Conservation (phyloP, 306 rosid species). For the Rosa multiflora region DNA sequence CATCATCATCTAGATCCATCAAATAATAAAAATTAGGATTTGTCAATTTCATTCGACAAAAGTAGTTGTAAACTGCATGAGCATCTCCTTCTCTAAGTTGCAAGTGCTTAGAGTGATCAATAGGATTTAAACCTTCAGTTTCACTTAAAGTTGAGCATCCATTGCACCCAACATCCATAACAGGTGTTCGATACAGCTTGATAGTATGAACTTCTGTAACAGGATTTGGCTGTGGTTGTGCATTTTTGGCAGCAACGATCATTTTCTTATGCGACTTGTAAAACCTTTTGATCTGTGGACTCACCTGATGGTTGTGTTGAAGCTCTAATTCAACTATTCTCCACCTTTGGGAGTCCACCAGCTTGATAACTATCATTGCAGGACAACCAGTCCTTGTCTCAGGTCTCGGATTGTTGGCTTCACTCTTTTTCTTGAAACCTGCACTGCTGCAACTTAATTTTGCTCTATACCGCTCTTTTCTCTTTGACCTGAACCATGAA, state of each 20-base stretch:
- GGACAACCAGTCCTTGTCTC: conserved; percentile 89
- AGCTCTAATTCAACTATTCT: conserved; percentile 74
- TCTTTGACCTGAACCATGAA: conserved; percentile 78
- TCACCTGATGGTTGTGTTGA: conserved; percentile 72
- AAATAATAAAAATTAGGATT: conserved; percentile 68
- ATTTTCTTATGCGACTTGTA: conserved; percentile 79
- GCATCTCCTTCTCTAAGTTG: conserved; percentile 78
- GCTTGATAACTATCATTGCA: conserved; percentile 71
- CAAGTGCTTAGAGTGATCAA: conserved; percentile 55
- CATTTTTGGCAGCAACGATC: conserved; percentile 58
- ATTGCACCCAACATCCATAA: conserved; percentile 39
- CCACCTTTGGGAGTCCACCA: conserved; percentile 71
- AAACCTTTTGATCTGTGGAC: conserved; percentile 66
- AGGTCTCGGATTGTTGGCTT: conserved; percentile 71
- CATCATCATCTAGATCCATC: conserved; percentile 65
- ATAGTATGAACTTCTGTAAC: conserved; percentile 69
- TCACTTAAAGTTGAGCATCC: conserved; percentile 44
- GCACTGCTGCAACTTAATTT: conserved; percentile 81
- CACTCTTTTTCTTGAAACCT: conserved; percentile 81
- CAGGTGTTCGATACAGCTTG: conserved; percentile 59
- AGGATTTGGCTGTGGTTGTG: conserved; percentile 55
- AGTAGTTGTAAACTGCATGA: conserved; percentile 65
- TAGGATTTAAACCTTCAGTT: conserved; percentile 37
- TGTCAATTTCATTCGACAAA: conserved; percentile 73
- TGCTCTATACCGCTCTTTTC: conserved; percentile 72